Evolutionary conservation across 169 alveolate genomes (phyloP), one percentile per base, ranked within the genome.

Genomic region (Cryptosporidium canis): DNA sequence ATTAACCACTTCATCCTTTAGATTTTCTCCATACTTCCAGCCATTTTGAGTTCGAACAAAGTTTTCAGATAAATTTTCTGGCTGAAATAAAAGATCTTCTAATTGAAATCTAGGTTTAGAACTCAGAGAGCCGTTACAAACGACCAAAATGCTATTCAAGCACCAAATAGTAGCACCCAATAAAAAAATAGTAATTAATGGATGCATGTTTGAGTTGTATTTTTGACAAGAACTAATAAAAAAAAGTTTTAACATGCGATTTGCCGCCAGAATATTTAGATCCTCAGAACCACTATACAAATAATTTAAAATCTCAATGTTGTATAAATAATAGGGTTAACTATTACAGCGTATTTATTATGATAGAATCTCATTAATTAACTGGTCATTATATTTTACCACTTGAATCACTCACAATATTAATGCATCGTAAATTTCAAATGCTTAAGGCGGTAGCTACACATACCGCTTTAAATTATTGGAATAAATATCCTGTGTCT

Each of bases 241-340:
- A 55, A 31, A 61, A 18, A 12, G 8, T 16, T 24, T 37, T 44
- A 41, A 21, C 53, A 70, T 70, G 84, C 45, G 47, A 16, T 5
- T 48, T 33, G 0, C 84, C 84, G 84, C 84, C 84, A 70, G 0
- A 70, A 70, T 70, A 70, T 70, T 70, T 70, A 70, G 84, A 70
- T 70, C 84, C 33, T 8, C n/a, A 37, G 45, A 67, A 12, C 14
- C 8, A 31, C 68, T 14, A 61, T 29, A 16, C 14, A 21, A 29
- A 29, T 18, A 27, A 61, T 33, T 1, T n/a, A 61, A 61, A 35
- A 61, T 12, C 8, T 51, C 24, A 0, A 51, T 51, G n/a, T n/a
- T n/a, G n/a, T n/a, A n/a, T n/a, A n/a, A n/a, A n/a, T n/a, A n/a
- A n/a, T n/a, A n/a, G n/a, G n/a, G n/a, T n/a, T n/a, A n/a, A n/a